These are phyloP conservation scores for Coleophoma eucalyptorum DNA, from an alignment of 2,329 filamentous ascomycete species.

Conservation along the genomic window DNA sequence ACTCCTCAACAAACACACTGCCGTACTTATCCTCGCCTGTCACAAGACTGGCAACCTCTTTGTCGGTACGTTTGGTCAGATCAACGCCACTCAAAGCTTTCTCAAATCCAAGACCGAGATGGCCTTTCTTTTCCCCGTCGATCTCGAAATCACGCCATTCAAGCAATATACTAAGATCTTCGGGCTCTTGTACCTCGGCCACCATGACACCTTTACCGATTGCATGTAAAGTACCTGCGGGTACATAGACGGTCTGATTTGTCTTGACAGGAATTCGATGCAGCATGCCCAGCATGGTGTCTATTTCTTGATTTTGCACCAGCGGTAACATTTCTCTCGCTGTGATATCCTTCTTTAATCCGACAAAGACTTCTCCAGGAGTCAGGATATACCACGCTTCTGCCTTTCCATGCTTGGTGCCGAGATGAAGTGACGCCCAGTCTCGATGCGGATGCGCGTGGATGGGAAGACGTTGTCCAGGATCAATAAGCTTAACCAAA, in stretches of 20 bases:
- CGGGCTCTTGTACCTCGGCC: conserved; percentile 4
- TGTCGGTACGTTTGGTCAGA: not conserved
- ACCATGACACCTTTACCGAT: conserved; percentile 3
- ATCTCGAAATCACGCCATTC: conserved; percentile 2
- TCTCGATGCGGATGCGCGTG: conserved; percentile 2
- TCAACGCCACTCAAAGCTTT: conserved; percentile 2
- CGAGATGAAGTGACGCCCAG: conserved; percentile 1
- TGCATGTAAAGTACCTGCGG: conserved; percentile 1
- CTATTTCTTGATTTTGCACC: conserved; percentile 2
- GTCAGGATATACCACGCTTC: conserved; percentile 6
- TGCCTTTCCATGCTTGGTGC: conserved; percentile 2
- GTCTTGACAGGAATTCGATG: conserved; percentile 2
- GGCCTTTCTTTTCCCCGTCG: not conserved
- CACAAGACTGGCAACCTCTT: not conserved
- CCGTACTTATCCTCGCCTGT: not conserved
- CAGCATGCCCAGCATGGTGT: not conserved
- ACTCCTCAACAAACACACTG: not conserved
- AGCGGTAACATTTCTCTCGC: not conserved
- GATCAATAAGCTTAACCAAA: conserved; percentile 5
- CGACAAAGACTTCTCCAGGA: conserved; percentile 2
- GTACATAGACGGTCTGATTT: conserved; percentile 6
- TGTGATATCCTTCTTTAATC: conserved; percentile 1
- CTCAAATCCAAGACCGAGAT: conserved; percentile 2
- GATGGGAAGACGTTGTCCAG: conserved; percentile 5
- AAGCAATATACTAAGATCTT: conserved; percentile 1